A percentile compares a stretch with the other conserved stretches of the same genome.
phyloP scores from a whole-genome alignment of 2,329 filamentous ascomycete genomes.

The Nothopassalora personata region DNA sequence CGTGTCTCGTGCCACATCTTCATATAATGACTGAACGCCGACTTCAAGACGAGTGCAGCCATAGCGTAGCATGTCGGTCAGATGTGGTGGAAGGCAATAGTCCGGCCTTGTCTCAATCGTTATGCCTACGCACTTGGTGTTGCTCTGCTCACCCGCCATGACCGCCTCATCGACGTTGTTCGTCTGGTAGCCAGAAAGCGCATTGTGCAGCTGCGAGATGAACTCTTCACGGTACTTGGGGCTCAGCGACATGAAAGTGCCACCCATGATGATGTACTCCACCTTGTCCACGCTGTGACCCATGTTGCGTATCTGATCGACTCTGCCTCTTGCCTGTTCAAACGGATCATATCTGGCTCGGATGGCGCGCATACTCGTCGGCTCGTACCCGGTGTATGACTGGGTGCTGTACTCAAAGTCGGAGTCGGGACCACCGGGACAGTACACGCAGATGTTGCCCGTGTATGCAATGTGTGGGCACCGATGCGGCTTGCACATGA shows the following conservation, averaged over 20 bases:
- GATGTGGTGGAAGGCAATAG: slow-evolving; percentile 92
- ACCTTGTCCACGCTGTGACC: slow-evolving; percentile 98
- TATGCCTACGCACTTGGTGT: slow-evolving; percentile 95
- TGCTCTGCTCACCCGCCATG: slow-evolving; percentile 89
- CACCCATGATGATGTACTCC: slow-evolving; percentile 99
- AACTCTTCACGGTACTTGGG: slow-evolving; percentile 88
- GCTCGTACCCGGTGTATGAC: slow-evolving; percentile 97
- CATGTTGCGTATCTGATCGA: slow-evolving; percentile 92
- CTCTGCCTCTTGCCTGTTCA: slow-evolving; percentile 89
- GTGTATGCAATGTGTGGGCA: slow-evolving; percentile 98
- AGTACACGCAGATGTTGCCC: slow-evolving; percentile 98
- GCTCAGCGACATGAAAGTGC: slow-evolving; percentile 95
- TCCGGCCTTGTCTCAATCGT: slow-evolving; percentile 97
- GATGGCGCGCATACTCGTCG: slow-evolving; percentile 97
- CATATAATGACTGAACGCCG: slow-evolving; percentile 93
- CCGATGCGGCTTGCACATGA: slow-evolving; percentile 98
- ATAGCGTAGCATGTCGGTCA: slow-evolving; percentile 95
- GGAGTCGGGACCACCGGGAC: slow-evolving; percentile 91
- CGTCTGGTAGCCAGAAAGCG: slow-evolving; percentile 90
- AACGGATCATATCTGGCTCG: slow-evolving; percentile 96
- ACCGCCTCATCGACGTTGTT: slow-evolving; percentile 94
- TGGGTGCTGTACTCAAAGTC: slow-evolving; percentile 99
- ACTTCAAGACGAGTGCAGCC: slow-evolving; percentile 92
- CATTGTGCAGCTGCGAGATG: slow-evolving; percentile 93
- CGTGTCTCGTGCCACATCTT: slow-evolving; percentile 96